These are phyloP conservation scores for Eucalyptus fibrosa DNA, from an alignment of 345 rosid genomes.

Conservation along the genomic window DNA sequence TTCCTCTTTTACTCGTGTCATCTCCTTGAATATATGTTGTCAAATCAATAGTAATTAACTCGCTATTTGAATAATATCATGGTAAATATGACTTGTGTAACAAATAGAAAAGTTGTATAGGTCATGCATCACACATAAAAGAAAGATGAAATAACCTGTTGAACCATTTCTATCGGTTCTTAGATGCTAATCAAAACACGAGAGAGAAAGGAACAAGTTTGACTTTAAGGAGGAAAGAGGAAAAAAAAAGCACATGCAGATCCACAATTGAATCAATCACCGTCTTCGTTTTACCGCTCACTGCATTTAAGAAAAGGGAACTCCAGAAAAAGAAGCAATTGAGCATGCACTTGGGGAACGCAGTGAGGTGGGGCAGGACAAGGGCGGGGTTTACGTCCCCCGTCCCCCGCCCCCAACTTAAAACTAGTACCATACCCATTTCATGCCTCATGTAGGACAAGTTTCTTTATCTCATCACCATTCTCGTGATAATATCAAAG, in stretches of 20 bases:
- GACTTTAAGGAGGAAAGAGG: background rate
- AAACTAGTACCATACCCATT: background rate
- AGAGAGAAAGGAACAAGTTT: background rate
- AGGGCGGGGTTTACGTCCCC: background rate
- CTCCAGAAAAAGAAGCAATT: background rate
- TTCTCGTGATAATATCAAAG: background rate
- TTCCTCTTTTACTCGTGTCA: background rate
- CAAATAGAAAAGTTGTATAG: background rate
- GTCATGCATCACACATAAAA: background rate
- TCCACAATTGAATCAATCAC: background rate
- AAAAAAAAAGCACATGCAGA: no score
- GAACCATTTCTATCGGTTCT: background rate
- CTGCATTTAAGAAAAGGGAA: background rate
- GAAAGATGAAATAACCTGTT: fast-evolving
- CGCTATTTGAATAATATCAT: background rate
- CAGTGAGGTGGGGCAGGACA: background rate
- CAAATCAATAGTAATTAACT: background rate
- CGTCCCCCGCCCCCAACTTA: background rate
- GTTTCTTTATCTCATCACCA: background rate
- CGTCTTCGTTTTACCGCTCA: background rate
- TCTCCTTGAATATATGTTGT: background rate
- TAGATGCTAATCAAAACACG: background rate
- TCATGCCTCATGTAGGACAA: background rate
- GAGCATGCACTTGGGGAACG: background rate
- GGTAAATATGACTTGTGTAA: background rate